A percentile compares a stretch with the other conserved stretches of the same genome.
These are phyloP conservation scores for Epichloe festucae DNA, from an alignment of 2,329 filamentous ascomycete genomes.

Conservation along the genomic window DNA sequence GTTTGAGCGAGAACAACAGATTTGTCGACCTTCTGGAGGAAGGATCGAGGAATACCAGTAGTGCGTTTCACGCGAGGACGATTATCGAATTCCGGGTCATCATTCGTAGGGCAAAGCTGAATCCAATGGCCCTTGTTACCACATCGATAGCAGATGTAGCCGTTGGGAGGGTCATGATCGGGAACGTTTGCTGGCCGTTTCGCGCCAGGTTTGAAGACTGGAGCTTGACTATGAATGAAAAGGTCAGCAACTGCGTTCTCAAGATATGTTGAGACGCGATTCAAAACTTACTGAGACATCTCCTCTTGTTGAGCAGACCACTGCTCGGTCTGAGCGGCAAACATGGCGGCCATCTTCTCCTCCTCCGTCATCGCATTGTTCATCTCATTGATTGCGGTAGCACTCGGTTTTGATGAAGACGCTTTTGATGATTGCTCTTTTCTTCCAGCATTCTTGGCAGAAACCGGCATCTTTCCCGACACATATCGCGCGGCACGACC, in stretches of 20 bases:
- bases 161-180: conserved; percentile 82
- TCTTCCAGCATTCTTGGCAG: conserved; percentile 67
- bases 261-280: neutral
- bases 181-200: conserved; percentile 68
- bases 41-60: conserved; percentile 90
- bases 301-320: conserved; percentile 91
- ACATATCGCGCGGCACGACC: conserved; percentile 91
- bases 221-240: conserved; percentile 39
- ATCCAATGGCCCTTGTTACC: conserved; percentile 99
- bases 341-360: conserved; percentile 85
- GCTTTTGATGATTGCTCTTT: conserved; percentile 50
- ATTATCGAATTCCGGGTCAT: conserved; percentile 91
- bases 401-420: conserved; percentile 38
- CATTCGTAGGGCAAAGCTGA: conserved; percentile 94
- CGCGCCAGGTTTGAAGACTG: conserved; percentile 43
- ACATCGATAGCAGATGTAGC: conserved; percentile 94
- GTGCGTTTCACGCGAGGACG: conserved; percentile 89
- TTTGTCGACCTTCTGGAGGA: conserved; percentile 92
- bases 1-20: conserved; percentile 61
- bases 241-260: conserved; percentile 18
- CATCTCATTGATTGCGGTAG: conserved; percentile 50
- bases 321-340: conserved; percentile 76
- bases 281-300: conserved; percentile 58
- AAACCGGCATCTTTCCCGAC: conserved; percentile 85
- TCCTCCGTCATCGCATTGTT: conserved; percentile 80